Evolutionary conservation across 306 rosid species (phyloP).

Genomic region (Vicia sativa): DNA sequence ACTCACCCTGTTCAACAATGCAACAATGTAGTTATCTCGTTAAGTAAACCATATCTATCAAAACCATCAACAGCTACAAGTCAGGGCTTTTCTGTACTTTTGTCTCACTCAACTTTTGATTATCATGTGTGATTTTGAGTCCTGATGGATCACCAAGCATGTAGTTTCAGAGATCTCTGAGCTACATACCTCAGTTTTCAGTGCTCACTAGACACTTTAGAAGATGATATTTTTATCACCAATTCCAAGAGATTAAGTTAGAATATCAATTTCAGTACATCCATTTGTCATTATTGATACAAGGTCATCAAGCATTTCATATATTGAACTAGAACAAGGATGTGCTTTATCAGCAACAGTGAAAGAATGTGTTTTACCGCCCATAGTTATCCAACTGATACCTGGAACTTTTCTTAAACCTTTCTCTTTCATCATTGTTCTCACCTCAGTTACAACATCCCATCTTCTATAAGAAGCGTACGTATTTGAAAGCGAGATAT

Average conservation of each 20-base stretch:
- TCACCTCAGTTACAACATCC: constrained; percentile 71
- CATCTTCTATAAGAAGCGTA: constrained; percentile 69
- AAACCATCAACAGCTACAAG: neutral
- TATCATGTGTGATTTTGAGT: constrained; percentile 6
- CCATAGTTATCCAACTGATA: constrained; percentile 77
- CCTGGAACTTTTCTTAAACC: constrained; percentile 76
- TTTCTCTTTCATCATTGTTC: constrained; percentile 71
- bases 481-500: constrained; percentile 68
- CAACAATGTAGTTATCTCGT: neutral
- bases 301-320: constrained; percentile 60
- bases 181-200: constrained; percentile 8
- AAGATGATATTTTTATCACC: constrained; percentile 21
- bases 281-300: constrained; percentile 53
- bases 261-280: constrained; percentile 47
- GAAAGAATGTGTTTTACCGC: constrained; percentile 62
- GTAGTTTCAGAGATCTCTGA: constrained; percentile 8
- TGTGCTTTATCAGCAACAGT: constrained; percentile 72
- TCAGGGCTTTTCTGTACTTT: neutral
- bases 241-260: constrained; percentile 27
- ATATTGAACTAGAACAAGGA: constrained; percentile 64
- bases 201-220: constrained; percentile 19
- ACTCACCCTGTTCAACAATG: constrained; percentile 9
- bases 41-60: constrained; percentile 7
- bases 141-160: constrained; percentile 12
- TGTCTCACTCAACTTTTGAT: neutral